Conservation (phyloP, 495 filamentous ascomycete species). For the Friedmanniomyces endolithicus region DNA sequence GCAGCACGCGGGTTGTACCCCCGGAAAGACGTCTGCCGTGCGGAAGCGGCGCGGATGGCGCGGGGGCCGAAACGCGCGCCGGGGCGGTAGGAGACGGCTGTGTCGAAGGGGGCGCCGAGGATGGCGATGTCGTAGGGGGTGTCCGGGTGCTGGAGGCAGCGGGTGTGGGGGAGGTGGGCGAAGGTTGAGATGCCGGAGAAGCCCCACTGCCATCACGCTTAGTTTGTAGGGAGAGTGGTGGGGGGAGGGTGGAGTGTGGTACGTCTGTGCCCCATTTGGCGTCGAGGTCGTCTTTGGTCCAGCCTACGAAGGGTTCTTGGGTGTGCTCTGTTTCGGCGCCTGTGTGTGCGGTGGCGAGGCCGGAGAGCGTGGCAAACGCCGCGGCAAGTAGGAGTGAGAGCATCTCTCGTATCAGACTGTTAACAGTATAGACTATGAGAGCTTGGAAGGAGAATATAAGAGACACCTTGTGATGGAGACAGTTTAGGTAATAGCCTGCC, state of each 20-base stretch:
- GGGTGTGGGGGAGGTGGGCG: slow-evolving; percentile 62
- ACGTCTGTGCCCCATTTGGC: slow-evolving; percentile 24
- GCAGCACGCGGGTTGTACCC: slow-evolving; percentile 66
- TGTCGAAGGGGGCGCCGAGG: slow-evolving; percentile 76
- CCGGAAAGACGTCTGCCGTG: slow-evolving; percentile 57
- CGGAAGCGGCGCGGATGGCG: slow-evolving; percentile 66
- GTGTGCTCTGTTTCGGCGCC: slow-evolving; percentile 3
- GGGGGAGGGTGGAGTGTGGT: not conserved
- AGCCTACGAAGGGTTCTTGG: slow-evolving; percentile 19
- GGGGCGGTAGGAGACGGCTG: slow-evolving; percentile 66
- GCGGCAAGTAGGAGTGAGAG: not conserved
- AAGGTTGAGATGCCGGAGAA: slow-evolving; percentile 73
- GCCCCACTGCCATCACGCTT: slow-evolving; percentile 13
- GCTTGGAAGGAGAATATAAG: not conserved
- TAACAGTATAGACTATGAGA: not conserved
- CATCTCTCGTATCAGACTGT: not conserved
- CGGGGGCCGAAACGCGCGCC: slow-evolving; percentile 73
- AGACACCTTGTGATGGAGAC: not conserved
- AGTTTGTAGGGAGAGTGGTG: not conserved
- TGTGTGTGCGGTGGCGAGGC: slow-evolving; percentile 1
- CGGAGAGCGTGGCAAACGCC: not conserved
- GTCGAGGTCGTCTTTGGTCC: slow-evolving; percentile 19
- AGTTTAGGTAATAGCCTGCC: not conserved
- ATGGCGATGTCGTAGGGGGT: slow-evolving; percentile 65
- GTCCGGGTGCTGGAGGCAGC: slow-evolving; percentile 57